Conservation (phyloP, 352 stramenopile species). For the Globisporangium paroecandrum region DNA sequence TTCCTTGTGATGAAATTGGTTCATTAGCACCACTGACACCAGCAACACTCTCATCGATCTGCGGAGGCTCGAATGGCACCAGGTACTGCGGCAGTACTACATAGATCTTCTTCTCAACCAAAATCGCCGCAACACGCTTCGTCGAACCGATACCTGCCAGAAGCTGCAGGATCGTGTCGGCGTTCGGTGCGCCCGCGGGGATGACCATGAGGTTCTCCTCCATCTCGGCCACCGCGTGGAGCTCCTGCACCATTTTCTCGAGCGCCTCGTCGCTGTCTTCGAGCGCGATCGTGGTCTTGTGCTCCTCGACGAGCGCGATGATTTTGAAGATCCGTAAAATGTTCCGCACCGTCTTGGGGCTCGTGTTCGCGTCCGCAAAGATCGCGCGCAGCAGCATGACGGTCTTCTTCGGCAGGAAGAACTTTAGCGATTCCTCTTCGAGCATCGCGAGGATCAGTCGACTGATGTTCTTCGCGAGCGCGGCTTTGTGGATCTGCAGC, state of each 20-base stretch:
- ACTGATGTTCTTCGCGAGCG: conserved; percentile 60
- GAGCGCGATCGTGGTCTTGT: conserved; percentile 67
- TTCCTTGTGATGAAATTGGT: background rate
- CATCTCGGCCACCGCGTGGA: conserved; percentile 25
- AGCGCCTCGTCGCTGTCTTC: conserved; percentile 67
- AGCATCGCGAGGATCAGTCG: conserved; percentile 58
- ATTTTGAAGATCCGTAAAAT: conserved; percentile 53
- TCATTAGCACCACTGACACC: background rate
- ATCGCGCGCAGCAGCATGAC: conserved; percentile 56
- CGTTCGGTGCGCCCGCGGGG: conserved; percentile 30
- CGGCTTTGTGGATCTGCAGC: conserved; percentile 52
- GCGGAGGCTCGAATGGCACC: conserved; percentile 9
- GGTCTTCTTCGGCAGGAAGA: conserved; percentile 80
- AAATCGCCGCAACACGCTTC: conserved; percentile 42
- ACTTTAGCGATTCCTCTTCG: conserved; percentile 71
- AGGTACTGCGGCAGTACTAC: conserved; percentile 41
- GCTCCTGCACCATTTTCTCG: conserved; percentile 43
- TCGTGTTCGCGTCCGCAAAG: conserved; percentile 39
- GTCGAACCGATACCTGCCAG: conserved; percentile 36
- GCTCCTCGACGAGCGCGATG: conserved; percentile 64
- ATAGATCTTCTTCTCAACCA: conserved; percentile 60
- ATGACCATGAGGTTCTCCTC: conserved; percentile 22
- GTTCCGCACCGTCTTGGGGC: conserved; percentile 60
- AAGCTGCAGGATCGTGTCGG: conserved; percentile 36
- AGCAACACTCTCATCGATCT: background rate